Evolutionary conservation across 306 rosid genomes (phyloP).

Genomic region (Herpetospermum pedunculosum): DNA sequence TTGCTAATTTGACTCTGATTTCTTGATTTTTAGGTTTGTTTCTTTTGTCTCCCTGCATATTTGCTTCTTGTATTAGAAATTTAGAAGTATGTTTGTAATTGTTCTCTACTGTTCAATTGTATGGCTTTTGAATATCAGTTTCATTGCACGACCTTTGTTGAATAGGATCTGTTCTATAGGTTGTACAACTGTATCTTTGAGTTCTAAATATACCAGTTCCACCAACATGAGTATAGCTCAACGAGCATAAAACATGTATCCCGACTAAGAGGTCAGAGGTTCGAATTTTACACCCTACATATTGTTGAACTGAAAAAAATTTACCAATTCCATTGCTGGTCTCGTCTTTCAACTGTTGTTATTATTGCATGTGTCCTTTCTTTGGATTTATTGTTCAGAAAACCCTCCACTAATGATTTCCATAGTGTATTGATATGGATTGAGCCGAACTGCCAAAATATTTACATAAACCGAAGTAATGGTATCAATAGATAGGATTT

Average conservation of each 20-base stretch:
- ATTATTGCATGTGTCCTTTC: background rate
- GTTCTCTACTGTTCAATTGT: background rate
- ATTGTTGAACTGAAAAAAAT: too few relatives aligned
- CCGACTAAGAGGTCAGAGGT: too few relatives aligned
- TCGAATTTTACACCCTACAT: too few relatives aligned
- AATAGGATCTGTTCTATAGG: background rate
- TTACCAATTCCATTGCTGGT: background rate
- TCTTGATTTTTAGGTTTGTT: background rate
- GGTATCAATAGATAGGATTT: background rate
- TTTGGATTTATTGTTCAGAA: background rate
- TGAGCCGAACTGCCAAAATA: background rate
- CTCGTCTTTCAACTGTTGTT: background rate
- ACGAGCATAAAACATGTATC: too few relatives aligned
- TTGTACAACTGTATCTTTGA: background rate
- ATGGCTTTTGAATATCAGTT: background rate
- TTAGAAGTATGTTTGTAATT: background rate
- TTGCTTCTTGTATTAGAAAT: background rate
- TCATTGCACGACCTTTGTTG: background rate
- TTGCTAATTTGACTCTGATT: too few relatives aligned
- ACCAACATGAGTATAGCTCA: too few relatives aligned
- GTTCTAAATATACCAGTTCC: background rate
- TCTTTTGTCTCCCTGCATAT: background rate
- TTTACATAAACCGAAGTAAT: background rate
- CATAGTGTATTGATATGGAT: background rate
- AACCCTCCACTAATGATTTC: background rate